Evolutionary conservation across 495 filamentous ascomycete genomes (phyloP).

Genomic region (Penicillium dipodomyicola): DNA sequence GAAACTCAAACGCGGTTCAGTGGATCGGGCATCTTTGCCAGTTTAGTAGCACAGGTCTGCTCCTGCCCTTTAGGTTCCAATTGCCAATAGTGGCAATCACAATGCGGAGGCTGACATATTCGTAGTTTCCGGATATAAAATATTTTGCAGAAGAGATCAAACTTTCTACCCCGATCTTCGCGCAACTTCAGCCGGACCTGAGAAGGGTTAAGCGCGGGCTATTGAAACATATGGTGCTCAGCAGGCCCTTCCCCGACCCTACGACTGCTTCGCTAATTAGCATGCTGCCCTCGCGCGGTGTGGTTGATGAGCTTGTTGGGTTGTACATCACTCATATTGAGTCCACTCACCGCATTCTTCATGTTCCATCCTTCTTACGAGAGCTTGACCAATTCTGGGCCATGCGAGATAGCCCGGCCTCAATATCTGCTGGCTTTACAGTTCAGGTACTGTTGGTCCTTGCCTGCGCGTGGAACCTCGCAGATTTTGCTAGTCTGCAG

Average conservation of each 20-base stretch:
- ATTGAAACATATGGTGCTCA: slow-evolving; percentile 37
- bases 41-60: slow-evolving; percentile 42
- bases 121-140: slow-evolving; percentile 43
- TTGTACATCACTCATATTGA: slow-evolving; percentile 58
- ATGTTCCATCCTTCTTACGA: slow-evolving; percentile 54
- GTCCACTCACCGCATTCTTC: slow-evolving; percentile 55
- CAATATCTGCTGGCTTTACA: slow-evolving; percentile 45
- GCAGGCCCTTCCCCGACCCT: slow-evolving; percentile 33
- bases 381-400: slow-evolving; percentile 55
- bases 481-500: slow-evolving; percentile 32
- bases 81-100: not conserved
- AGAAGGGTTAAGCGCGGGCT: slow-evolving; percentile 35
- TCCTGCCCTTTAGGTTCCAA: not conserved
- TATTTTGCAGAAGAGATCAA: slow-evolving; percentile 45
- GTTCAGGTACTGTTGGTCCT: slow-evolving; percentile 63
- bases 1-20: slow-evolving; percentile 46
- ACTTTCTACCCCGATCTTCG: slow-evolving; percentile 38
- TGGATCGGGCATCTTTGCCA: slow-evolving; percentile 45
- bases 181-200: slow-evolving; percentile 37
- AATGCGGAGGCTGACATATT: slow-evolving; percentile 1
- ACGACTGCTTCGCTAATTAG: slow-evolving; percentile 31
- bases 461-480: slow-evolving; percentile 55
- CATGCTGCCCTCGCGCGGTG: slow-evolving; percentile 40
- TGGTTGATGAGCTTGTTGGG: slow-evolving; percentile 50
- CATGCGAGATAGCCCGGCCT: slow-evolving; percentile 26